Conservation (phyloP, 352 stramenopile species). For the Pythium diclinum region DNA sequence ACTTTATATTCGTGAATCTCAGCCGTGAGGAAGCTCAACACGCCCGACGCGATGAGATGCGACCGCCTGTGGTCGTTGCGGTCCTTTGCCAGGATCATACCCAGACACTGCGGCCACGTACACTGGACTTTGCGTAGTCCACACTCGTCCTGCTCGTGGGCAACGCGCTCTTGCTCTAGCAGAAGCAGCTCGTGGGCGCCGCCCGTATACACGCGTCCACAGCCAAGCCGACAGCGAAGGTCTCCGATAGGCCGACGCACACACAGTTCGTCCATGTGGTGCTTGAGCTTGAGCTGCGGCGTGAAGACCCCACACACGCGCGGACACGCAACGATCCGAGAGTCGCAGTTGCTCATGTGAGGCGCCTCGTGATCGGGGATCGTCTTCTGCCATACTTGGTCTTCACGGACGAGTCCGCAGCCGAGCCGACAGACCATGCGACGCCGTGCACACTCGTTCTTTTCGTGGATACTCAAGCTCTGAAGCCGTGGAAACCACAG, state of each 20-base stretch:
- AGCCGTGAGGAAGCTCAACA: conserved; percentile 56
- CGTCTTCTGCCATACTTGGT: conserved; percentile 39
- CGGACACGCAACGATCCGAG: conserved; percentile 53
- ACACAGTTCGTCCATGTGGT: conserved; percentile 59
- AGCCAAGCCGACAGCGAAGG: conserved; percentile 54
- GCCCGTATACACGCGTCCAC: conserved; percentile 51
- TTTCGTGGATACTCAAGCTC: conserved; percentile 50
- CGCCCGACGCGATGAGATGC: conserved; percentile 58
- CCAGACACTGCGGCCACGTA: conserved; percentile 67
- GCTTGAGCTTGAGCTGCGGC: conserved; percentile 38
- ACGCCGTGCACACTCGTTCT: conserved; percentile 49
- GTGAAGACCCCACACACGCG: conserved; percentile 71
- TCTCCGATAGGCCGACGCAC: conserved; percentile 59
- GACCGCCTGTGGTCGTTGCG: conserved; percentile 55
- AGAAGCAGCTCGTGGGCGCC: conserved; percentile 54
- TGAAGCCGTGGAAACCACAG: conserved; percentile 44
- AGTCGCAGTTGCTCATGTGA: conserved; percentile 36
- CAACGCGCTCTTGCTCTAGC: conserved; percentile 61
- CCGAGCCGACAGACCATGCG: conserved; percentile 69
- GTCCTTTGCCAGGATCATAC: conserved; percentile 48
- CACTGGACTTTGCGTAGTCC: conserved; percentile 61
- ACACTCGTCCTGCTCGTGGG: conserved; percentile 74
- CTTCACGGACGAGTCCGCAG: conserved; percentile 48
- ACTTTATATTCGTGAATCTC: conserved; percentile 69
- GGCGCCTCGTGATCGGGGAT: conserved; percentile 61